These are phyloP conservation scores for Alternaria triticina DNA, from an alignment of 2,329 filamentous ascomycete genomes.

Conservation along the genomic window DNA sequence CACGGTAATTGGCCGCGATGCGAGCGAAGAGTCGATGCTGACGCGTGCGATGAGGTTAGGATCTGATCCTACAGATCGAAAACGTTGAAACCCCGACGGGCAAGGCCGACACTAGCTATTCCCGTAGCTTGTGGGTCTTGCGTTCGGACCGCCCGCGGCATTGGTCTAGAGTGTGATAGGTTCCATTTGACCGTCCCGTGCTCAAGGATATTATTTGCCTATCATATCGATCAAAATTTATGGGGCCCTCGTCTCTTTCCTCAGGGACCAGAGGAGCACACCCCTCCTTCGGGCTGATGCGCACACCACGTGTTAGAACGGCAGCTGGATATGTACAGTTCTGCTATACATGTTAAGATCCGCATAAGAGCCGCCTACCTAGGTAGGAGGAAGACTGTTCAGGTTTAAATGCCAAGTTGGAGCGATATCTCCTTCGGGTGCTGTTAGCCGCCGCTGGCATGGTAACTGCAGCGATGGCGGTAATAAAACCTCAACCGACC, in stretches of 20 bases:
- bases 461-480: neutral
- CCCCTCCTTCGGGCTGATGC: neutral
- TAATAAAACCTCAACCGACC: neutral
- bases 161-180: neutral
- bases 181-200: neutral
- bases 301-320: neutral
- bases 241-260: neutral
- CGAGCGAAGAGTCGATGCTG: neutral
- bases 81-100: neutral
- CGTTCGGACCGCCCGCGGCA: constrained; percentile 1
- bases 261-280: neutral
- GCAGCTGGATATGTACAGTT: neutral
- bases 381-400: neutral
- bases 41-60: neutral
- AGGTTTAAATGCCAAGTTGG: neutral
- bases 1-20: neutral
- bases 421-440: neutral
- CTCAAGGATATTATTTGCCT: neutral
- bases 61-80: neutral
- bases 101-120: constrained; percentile 1
- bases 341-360: neutral
- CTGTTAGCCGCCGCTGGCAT: neutral
- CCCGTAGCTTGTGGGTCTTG: neutral
- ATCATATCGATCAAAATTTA: neutral
- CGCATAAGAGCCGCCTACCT: neutral